These are phyloP conservation scores for Apiospora pterosperma DNA, from an alignment of 2,329 filamentous ascomycete species.

Conservation along the genomic window DNA sequence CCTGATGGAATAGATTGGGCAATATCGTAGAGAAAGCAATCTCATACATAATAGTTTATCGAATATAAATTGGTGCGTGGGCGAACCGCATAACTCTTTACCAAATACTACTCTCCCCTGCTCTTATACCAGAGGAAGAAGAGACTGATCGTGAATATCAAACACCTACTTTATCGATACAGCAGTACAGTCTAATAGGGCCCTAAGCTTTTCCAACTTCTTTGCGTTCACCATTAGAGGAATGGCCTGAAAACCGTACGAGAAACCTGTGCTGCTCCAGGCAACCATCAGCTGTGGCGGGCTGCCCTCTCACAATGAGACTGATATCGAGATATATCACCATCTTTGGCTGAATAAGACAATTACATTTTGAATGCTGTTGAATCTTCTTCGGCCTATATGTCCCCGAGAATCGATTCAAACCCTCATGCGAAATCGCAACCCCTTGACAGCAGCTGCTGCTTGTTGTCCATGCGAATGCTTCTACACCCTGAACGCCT, in stretches of 20 bases:
- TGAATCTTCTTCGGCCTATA: not conserved
- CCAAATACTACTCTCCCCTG: not conserved
- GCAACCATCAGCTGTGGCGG: not conserved
- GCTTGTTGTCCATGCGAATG: not conserved
- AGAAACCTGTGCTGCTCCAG: not conserved
- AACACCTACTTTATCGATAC: too few relatives aligned
- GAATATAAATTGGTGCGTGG: not conserved
- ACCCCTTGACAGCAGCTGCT: not conserved
- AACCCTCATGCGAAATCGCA: not conserved
- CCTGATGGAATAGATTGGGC: not conserved
- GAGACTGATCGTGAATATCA: too few relatives aligned
- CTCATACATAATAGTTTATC: not conserved
- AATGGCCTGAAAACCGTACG: too few relatives aligned
- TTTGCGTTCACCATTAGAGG: too few relatives aligned
- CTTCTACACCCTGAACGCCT: slow-evolving; percentile 1
- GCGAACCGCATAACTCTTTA: not conserved
- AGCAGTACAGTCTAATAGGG: too few relatives aligned
- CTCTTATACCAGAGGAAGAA: too few relatives aligned
- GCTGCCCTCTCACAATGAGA: not conserved
- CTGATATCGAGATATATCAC: not conserved
- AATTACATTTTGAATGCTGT: not conserved
- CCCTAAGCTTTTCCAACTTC: too few relatives aligned
- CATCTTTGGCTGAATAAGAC: not conserved
- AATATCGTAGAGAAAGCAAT: not conserved
- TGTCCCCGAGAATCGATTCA: not conserved